Percentiles rank a stretch among this genome's conserved stretches.
phyloP scores from a whole-genome alignment of 257 asterid species.

The Scutellaria minor region DNA sequence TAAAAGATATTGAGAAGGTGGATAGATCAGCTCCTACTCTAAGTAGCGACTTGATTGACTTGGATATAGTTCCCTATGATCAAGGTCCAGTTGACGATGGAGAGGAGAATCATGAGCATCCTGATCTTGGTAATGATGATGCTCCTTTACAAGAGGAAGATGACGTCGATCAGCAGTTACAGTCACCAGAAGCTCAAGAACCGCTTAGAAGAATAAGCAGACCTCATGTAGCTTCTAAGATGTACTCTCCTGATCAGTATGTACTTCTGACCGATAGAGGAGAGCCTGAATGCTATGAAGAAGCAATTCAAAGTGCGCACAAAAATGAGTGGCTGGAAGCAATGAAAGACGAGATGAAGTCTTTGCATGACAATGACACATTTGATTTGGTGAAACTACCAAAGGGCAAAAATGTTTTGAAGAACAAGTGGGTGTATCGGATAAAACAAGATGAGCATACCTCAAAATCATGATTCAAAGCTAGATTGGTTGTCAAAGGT shows the following conservation, averaged over 20 bases:
- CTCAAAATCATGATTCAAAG: background rate
- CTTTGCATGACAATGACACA: background rate
- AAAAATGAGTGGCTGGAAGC: constrained; percentile 18
- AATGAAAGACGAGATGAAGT: background rate
- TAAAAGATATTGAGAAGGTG: background rate
- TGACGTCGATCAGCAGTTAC: too few species aligned
- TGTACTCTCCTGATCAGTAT: background rate
- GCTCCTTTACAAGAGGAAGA: background rate
- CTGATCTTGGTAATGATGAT: background rate
- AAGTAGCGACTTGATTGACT: too few species aligned
- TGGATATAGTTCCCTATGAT: too few species aligned
- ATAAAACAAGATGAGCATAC: background rate
- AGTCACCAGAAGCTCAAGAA: too few species aligned
- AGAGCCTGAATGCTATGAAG: constrained; percentile 20
- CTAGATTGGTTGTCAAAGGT: background rate
- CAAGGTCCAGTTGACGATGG: background rate
- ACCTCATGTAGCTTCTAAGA: too few species aligned
- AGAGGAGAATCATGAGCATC: background rate
- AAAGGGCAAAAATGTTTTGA: too few species aligned
- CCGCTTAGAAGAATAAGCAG: too few species aligned
- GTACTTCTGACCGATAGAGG: background rate
- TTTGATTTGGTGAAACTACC: constrained; percentile 17
- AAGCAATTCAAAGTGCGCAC: background rate
- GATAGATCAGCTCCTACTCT: background rate
- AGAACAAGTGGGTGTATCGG: too few species aligned